Evolutionary conservation across 371 early-diverging fungal species (phyloP).

Genomic region (Zancudomyces culisetae): DNA sequence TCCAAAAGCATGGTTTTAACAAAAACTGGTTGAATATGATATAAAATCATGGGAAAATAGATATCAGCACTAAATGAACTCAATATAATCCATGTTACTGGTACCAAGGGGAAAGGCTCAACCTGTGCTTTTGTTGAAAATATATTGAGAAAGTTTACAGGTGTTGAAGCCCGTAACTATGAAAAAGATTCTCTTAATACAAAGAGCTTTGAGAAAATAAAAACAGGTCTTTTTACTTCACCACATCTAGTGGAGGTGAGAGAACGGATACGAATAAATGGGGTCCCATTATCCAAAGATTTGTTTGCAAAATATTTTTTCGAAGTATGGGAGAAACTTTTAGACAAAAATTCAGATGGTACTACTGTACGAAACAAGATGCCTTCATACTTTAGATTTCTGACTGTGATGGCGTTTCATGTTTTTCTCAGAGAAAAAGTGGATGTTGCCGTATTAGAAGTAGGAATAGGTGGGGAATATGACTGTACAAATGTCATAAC

Average conservation of each 20-base stretch:
- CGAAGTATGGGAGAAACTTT: constrained; percentile 38
- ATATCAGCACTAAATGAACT: constrained; percentile 40
- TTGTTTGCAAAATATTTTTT: constrained; percentile 73
- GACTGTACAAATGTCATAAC: constrained; percentile 66
- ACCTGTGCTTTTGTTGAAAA: constrained; percentile 52
- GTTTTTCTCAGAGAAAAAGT: constrained; percentile 64
- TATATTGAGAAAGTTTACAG: constrained; percentile 28
- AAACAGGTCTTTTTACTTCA: constrained; percentile 65
- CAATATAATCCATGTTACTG: constrained; percentile 63
- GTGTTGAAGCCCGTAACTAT: not conserved
- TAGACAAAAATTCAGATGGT: not conserved
- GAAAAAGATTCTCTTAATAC: not conserved
- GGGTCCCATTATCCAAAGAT: constrained; percentile 50
- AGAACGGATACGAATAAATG: constrained; percentile 86
- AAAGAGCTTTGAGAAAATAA: not conserved
- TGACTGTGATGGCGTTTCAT: constrained; percentile 78
- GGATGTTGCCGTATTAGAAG: constrained; percentile 61
- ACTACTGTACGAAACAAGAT: constrained; percentile 13
- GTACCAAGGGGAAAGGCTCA: constrained; percentile 79
- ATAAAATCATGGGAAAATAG: constrained; percentile 8
- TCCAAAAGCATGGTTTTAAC: no score
- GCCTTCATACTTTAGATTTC: constrained; percentile 77
- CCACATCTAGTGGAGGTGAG: constrained; percentile 84
- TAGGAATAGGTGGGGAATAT: constrained; percentile 69
- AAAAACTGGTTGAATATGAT: no score